Conservation (phyloP, 2,329 filamentous ascomycete genomes). For the Aspergillus ochraceus region DNA sequence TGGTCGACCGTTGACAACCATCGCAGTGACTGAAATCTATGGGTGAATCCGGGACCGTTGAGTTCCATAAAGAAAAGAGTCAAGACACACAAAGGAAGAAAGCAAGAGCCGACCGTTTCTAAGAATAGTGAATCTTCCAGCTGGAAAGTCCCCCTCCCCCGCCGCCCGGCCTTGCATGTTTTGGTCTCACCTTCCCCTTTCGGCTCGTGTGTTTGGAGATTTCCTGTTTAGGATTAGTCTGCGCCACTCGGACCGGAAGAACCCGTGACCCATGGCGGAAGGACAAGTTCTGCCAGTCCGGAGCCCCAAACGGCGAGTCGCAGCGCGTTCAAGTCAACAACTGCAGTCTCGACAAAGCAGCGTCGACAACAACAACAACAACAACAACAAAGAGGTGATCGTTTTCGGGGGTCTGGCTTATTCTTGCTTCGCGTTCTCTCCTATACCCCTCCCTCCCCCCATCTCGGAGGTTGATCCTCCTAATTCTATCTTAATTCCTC, state of each 20-base stretch:
- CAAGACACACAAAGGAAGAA: background rate
- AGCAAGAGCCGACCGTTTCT: background rate
- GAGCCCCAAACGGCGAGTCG: conserved; percentile 6
- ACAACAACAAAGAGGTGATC: conserved; percentile 1
- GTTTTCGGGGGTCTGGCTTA: conserved; percentile 4
- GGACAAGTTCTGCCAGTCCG: conserved; percentile 19
- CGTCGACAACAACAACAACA: background rate
- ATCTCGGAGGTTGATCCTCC: conserved; percentile 2
- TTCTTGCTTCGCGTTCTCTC: background rate
- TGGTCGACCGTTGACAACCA: no score
- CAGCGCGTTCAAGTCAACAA: conserved; percentile 15
- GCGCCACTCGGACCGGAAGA: conserved; percentile 25
- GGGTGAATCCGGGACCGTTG: no score
- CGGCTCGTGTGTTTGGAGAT: conserved; percentile 32
- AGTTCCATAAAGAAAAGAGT: no score
- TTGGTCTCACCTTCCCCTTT: conserved; percentile 20
- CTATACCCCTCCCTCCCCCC: background rate
- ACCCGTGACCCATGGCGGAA: conserved; percentile 27
- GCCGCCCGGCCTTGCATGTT: conserved; percentile 19
- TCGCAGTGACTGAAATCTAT: no score
- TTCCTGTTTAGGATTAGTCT: conserved; percentile 24
- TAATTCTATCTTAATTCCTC: conserved; percentile 2
- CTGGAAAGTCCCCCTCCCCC: conserved; percentile 14
- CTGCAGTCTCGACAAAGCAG: conserved; percentile 10
- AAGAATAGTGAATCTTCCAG: no score